Conservation (phyloP, 2,329 filamentous ascomycete genomes). For the Alternaria sp. region DNA sequence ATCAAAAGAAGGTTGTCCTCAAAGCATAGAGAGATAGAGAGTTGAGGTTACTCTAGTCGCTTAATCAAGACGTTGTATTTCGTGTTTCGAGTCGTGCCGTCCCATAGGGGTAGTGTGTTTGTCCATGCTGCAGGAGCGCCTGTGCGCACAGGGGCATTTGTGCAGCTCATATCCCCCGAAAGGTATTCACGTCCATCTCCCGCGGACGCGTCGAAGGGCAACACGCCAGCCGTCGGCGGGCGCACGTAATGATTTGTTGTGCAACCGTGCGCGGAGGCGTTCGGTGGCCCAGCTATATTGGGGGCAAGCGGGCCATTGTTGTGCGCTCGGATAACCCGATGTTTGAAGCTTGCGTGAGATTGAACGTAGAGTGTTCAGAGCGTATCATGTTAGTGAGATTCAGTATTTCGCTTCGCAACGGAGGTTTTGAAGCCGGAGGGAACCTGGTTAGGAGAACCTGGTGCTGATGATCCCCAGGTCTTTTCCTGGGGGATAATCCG, state of each 20-base stretch:
- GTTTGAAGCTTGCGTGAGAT: constrained; percentile 7
- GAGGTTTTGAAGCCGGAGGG: constrained; percentile 4
- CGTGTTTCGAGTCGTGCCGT: neutral
- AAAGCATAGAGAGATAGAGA: neutral
- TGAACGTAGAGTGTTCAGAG: constrained; percentile 11
- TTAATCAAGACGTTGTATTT: neutral
- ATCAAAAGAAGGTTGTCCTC: neutral
- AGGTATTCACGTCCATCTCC: constrained; percentile 2
- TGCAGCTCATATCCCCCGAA: neutral
- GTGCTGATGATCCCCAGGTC: neutral
- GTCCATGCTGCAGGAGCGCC: neutral
- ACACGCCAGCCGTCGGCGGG: constrained; percentile 4
- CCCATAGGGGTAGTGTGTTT: neutral
- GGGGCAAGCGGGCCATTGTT: constrained; percentile 1
- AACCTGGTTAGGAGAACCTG: constrained; percentile 11
- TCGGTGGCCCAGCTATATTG: constrained; percentile 1
- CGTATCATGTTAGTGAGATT: constrained; percentile 5
- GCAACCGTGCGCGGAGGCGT: constrained; percentile 7
- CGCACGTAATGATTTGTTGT: constrained; percentile 3
- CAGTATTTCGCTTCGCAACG: constrained; percentile 1
- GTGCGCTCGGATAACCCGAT: constrained; percentile 13
- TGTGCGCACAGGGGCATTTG: neutral
- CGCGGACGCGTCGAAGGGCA: neutral
- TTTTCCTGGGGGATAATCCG: neutral
- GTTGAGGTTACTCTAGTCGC: neutral